Base-by-base conservation (phyloP, 768 basidiomycete genomes). In the Clitopilus hobsonii region DNA sequence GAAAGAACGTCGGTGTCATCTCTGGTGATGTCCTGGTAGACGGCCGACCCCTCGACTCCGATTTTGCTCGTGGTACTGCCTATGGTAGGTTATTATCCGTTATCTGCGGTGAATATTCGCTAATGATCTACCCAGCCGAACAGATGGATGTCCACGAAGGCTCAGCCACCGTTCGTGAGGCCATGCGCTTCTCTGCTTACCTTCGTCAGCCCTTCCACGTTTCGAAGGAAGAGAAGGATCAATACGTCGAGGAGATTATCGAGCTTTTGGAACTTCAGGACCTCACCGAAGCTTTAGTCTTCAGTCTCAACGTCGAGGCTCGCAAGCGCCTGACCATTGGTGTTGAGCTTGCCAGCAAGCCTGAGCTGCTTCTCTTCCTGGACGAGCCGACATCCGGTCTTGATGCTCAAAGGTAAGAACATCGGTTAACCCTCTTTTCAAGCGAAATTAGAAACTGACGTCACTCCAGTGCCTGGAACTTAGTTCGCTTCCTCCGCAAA, bases 281-380 rank as follows among this genome's bases (percentile, higher is more conserved):
- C 64, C 73, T 89, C 1, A 84, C 91, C 1, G 92, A 94, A 60
- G 92, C 89, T 0, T 75, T 94, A 60, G 88, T 94, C 16, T 82
- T 82, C 65, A 84, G 79, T 60, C 75, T 89, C 36, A 78, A 76
- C 51, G 78, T 83, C 22, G 88, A 87, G 60, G 83, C 87, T 7
- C 80, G 91, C 58, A 95, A 95, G 67, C 86, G 92, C 10, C 77
- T 94, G 20, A 94, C 93, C 1, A 95, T 95, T 61, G 94, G 91
- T 54, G 93, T 95, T 53, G 93, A 95, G 67, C 78, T 96, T 6
- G 91, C 92, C 18, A 88, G 89, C 68, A 93, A 94, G 66, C 91
- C 91, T 0, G 83, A 88, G 61, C 74, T 91, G 7, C 73, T 92
- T 1, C 77, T 92, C 20, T 87, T 89, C 76, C 69, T 88, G 57